These are phyloP conservation scores for Leucosporidium creatinivorum DNA, from an alignment of 768 basidiomycete genomes.

Conservation along the genomic window DNA sequence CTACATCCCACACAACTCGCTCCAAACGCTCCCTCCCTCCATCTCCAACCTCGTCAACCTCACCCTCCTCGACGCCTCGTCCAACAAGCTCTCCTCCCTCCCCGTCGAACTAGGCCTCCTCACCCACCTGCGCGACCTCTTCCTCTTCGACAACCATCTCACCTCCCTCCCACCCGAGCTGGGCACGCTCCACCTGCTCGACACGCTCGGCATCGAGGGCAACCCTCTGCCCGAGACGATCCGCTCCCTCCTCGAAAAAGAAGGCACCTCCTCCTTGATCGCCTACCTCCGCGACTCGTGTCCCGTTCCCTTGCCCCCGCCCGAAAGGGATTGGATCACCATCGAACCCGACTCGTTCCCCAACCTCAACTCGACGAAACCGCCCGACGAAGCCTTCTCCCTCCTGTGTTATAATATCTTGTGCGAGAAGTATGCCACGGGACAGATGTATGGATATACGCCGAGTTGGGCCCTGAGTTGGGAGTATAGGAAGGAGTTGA, in stretches of 20 bases:
- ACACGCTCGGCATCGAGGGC: slow-evolving; percentile 92
- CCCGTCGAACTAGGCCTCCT: slow-evolving; percentile 87
- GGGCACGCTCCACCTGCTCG: slow-evolving; percentile 83
- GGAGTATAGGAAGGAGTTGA: slow-evolving; percentile 83
- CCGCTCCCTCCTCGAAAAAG: slow-evolving; percentile 79
- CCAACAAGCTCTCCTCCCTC: slow-evolving; percentile 68
- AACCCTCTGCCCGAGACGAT: slow-evolving; percentile 77
- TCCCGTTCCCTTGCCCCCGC: slow-evolving; percentile 70
- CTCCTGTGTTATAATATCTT: slow-evolving; percentile 90
- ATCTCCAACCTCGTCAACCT: slow-evolving; percentile 78
- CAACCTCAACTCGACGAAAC: slow-evolving; percentile 45
- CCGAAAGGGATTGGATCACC: slow-evolving; percentile 62
- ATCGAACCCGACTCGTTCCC: slow-evolving; percentile 40
- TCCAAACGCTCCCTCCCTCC: slow-evolving; percentile 68
- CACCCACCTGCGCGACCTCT: slow-evolving; percentile 79
- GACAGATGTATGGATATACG: slow-evolving; percentile 86
- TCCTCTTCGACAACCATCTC: slow-evolving; percentile 93
- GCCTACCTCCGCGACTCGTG: slow-evolving; percentile 88
- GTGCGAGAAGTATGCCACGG: slow-evolving; percentile 81
- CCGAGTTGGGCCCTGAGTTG: slow-evolving; percentile 94
- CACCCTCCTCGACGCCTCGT: slow-evolving; percentile 82
- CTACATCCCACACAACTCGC: slow-evolving; percentile 90
- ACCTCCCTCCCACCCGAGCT: slow-evolving; percentile 74
- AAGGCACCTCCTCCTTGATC: slow-evolving; percentile 84
- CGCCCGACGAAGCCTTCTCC: slow-evolving; percentile 65